Percentiles rank a stretch among this genome's conserved stretches.
phyloP scores from a whole-genome alignment of 2,329 filamentous ascomycete genomes.

The Sarocladium strictum region DNA sequence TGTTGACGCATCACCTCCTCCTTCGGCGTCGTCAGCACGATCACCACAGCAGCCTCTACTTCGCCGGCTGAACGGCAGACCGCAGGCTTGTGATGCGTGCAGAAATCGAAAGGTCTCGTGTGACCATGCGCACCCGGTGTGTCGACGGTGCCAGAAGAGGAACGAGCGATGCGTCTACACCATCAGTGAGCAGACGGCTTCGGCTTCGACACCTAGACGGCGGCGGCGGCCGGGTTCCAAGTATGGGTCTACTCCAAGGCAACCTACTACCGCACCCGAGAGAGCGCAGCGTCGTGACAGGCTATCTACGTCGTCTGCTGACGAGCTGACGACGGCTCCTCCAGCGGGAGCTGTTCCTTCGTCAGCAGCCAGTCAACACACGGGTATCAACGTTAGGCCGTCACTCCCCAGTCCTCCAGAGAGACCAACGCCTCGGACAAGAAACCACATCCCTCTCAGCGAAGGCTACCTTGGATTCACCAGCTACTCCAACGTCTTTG shows the following conservation, averaged over 20 bases:
- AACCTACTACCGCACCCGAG: no score
- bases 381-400: not conserved
- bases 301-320: no score
- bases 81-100: slow-evolving; percentile 25
- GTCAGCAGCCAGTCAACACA: no score
- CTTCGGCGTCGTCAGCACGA: not conserved
- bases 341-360: no score
- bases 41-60: slow-evolving; percentile 2
- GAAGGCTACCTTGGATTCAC: slow-evolving; percentile 40
- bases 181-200: slow-evolving; percentile 2
- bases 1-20: not conserved
- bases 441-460: slow-evolving; percentile 10
- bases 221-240: not conserved
- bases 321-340: no score
- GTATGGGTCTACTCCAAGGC: no score
- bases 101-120: slow-evolving; percentile 34
- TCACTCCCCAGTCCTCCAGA: not conserved
- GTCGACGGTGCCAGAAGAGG: slow-evolving; percentile 29
- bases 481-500: slow-evolving; percentile 35
- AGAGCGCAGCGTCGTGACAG: no score
- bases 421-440: not conserved
- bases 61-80: slow-evolving; percentile 21
- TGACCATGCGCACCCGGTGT: slow-evolving; percentile 31
- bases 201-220: not conserved
- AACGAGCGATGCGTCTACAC: slow-evolving; percentile 29